Conservation (phyloP, 2,329 filamentous ascomycete species). For the Gnomoniopsis smithogilvyi region DNA sequence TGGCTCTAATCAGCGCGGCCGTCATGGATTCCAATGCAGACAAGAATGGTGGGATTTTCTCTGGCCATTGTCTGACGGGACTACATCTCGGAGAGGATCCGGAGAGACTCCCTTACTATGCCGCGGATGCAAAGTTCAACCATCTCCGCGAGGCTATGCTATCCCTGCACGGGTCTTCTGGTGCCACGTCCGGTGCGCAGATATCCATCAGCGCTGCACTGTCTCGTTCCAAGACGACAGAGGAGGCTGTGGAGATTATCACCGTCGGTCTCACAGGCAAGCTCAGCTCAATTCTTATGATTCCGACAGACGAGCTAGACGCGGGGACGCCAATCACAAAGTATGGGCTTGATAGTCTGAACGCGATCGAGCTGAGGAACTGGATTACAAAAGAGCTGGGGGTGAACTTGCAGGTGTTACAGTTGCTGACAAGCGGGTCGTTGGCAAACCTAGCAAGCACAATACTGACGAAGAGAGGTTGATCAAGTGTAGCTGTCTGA, state of each 20-base stretch:
- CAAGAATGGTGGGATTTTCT: constrained; percentile 22
- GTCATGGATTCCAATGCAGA: not conserved
- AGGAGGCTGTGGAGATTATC: constrained; percentile 44
- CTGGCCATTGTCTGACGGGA: constrained; percentile 9
- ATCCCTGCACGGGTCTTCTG: constrained; percentile 17
- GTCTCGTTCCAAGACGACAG: constrained; percentile 37
- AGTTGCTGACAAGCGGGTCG: constrained; percentile 47
- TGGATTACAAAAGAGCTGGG: constrained; percentile 43
- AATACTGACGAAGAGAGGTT: not conserved
- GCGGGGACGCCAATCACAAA: constrained; percentile 24
- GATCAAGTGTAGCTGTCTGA: constrained; percentile 19
- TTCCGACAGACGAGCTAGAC: constrained; percentile 28
- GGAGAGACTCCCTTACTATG: constrained; percentile 46
- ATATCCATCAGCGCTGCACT: constrained; percentile 41
- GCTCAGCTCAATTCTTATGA: constrained; percentile 47
- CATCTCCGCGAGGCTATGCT: constrained; percentile 40
- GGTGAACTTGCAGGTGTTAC: constrained; percentile 51
- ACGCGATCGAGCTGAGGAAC: constrained; percentile 29
- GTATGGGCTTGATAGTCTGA: constrained; percentile 27
- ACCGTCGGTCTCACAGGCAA: constrained; percentile 46
- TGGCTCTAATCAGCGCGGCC: constrained; percentile 11
- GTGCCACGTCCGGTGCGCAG: constrained; percentile 26
- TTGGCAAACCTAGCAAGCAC: not conserved
- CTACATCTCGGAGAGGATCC: constrained; percentile 8
- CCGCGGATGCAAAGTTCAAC: constrained; percentile 51